A percentile compares a stretch with the other conserved stretches of the same genome.
These are phyloP conservation scores for Kernera saxatilis DNA, from an alignment of 345 rosid genomes.

Conservation along the genomic window DNA sequence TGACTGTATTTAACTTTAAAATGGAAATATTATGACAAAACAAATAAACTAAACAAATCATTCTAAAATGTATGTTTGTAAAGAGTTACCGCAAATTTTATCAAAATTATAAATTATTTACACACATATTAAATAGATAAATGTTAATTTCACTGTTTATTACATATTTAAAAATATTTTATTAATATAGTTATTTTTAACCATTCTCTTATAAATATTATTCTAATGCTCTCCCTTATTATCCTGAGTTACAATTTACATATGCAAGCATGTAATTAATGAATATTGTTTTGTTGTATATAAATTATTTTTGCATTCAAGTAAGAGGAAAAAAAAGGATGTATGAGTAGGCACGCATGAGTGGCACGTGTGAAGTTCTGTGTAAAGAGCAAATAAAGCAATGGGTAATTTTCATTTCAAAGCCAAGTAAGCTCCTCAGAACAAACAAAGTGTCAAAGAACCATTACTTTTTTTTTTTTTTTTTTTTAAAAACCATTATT, in stretches of 20 bases:
- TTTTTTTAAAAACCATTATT: slow-evolving; percentile 7
- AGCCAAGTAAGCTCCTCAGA: slow-evolving; percentile 26
- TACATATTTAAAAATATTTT: not conserved
- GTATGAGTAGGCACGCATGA: slow-evolving; percentile 28
- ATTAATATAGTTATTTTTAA: not conserved
- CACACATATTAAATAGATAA: not conserved
- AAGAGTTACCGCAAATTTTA: not conserved
- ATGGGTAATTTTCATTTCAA: slow-evolving; percentile 10
- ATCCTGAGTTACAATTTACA: not conserved
- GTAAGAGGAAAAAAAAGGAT: not conserved
- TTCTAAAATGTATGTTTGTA: not conserved
- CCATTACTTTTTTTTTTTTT: too few species aligned
- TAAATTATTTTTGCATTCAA: too few species aligned
- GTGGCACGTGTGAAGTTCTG: slow-evolving; percentile 14
- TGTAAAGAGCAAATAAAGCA: slow-evolving; percentile 7
- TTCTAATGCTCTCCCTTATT: not conserved
- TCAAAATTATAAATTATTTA: not conserved
- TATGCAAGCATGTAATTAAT: not conserved
- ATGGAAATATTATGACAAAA: not conserved
- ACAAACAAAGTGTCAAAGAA: slow-evolving; percentile 15
- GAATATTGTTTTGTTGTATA: not conserved
- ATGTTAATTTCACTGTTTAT: not conserved
- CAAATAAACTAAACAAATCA: not conserved
- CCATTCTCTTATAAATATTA: not conserved
- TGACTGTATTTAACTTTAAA: slow-evolving; percentile 6